A percentile compares a stretch with the other conserved stretches of the same genome.
These are phyloP conservation scores for Salix koriyanagi DNA, from an alignment of 345 rosid species.

Conservation along the genomic window DNA sequence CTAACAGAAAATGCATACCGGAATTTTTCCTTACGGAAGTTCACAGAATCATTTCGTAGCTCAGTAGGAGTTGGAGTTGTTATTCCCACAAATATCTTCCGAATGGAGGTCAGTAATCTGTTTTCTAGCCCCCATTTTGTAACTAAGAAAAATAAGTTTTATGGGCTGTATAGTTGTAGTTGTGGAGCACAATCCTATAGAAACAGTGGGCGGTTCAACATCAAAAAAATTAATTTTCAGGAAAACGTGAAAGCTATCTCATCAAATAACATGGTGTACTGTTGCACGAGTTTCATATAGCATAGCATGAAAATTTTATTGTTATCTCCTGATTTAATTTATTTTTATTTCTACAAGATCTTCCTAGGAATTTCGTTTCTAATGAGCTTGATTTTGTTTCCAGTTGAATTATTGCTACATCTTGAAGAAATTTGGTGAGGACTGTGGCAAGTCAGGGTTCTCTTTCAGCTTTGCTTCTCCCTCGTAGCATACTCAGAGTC, in stretches of 20 bases:
- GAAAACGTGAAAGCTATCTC: not conserved
- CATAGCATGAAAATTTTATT: not conserved
- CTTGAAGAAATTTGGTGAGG: constrained; percentile 53
- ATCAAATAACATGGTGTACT: not conserved
- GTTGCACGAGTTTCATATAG: not conserved
- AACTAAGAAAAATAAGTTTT: not conserved
- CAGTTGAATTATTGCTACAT: constrained; percentile 73
- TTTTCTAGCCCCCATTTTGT: not conserved
- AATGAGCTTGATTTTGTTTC: constrained; percentile 15
- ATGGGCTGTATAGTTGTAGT: not conserved
- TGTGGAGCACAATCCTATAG: not conserved
- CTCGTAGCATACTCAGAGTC: constrained; percentile 16
- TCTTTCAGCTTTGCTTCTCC: constrained; percentile 51
- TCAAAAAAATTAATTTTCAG: not conserved
- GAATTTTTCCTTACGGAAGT: constrained; percentile 49
- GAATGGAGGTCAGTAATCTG: constrained; percentile 68
- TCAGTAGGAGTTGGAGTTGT: constrained; percentile 86
- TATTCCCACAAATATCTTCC: constrained; percentile 70
- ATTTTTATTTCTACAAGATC: not conserved
- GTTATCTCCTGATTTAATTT: not conserved
- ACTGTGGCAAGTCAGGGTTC: constrained; percentile 55
- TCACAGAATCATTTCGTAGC: constrained; percentile 57
- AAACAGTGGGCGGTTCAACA: not conserved
- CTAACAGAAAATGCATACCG: constrained; percentile 66
- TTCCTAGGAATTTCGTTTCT: constrained; percentile 9